A percentile compares a stretch with the other conserved stretches of the same genome.
Conservation (phyloP, 805 yeast species). For the Monosporozyma aquatica region DNA sequence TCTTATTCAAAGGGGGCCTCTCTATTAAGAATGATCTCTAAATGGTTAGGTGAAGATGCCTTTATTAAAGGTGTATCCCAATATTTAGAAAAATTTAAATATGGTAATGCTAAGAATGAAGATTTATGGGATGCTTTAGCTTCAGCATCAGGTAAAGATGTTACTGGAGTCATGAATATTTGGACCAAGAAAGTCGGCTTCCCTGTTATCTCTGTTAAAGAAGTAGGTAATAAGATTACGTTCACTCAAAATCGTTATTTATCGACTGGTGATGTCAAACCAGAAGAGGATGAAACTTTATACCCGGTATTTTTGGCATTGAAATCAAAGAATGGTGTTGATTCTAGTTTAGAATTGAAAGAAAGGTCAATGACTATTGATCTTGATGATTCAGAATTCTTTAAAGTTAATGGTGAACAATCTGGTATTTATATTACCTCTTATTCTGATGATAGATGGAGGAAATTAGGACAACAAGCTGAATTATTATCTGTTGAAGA, state of each 20-base stretch:
- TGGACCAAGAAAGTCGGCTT: constrained; percentile 78
- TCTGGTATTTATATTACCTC: constrained; percentile 70
- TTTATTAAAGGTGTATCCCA: constrained; percentile 73
- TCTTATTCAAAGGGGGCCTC: constrained; percentile 79
- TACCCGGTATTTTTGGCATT: constrained; percentile 68
- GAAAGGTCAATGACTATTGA: constrained; percentile 40
- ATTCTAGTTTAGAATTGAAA: constrained; percentile 48
- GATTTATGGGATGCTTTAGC: constrained; percentile 71
- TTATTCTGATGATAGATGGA: constrained; percentile 61
- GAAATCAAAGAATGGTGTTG: constrained; percentile 49
- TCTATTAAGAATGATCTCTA: constrained; percentile 67
- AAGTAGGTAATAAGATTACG: constrained; percentile 41
- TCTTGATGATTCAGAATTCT: constrained; percentile 40
- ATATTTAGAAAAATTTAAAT: constrained; percentile 65
- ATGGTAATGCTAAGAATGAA: constrained; percentile 67
- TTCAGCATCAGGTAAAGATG: constrained; percentile 64
- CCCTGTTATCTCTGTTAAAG: constrained; percentile 63
- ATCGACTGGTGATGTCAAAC: constrained; percentile 66
- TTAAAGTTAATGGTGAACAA: constrained; percentile 65
- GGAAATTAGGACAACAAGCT: constrained; percentile 49
- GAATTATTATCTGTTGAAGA: constrained; percentile 63
- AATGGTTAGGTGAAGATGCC: constrained; percentile 68
- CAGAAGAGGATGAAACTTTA: constrained; percentile 59
- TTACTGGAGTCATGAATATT: constrained; percentile 60
- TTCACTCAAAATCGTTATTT: constrained; percentile 68